phyloP scores from a whole-genome alignment of 2,329 filamentous ascomycete genomes.

The Pezicula carpinea region DNA sequence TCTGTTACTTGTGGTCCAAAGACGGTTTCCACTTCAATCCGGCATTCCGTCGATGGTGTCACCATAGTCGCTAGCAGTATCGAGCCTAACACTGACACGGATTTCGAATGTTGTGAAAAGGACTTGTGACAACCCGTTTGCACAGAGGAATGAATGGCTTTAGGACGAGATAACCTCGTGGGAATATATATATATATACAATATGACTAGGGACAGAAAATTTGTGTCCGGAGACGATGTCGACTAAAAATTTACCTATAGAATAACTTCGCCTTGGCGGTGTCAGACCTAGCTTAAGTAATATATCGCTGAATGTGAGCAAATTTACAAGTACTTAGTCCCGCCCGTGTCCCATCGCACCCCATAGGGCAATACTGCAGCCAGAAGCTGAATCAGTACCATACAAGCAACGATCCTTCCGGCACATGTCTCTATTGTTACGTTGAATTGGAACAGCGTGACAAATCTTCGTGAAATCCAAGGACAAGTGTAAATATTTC shows the following conservation, averaged over 20 bases:
- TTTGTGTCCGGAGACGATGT: background rate
- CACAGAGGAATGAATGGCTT: background rate
- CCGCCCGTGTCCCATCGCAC: background rate
- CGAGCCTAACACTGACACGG: background rate
- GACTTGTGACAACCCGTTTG: background rate
- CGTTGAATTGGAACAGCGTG: background rate
- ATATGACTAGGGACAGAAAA: background rate
- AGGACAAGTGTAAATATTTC: background rate
- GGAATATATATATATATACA: background rate
- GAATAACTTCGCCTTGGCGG: background rate
- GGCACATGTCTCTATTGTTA: background rate
- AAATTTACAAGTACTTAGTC: background rate
- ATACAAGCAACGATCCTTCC: too few species aligned
- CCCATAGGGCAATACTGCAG: too few species aligned
- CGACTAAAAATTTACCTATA: background rate
- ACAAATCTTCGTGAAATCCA: background rate
- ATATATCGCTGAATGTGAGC: background rate
- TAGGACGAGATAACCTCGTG: background rate
- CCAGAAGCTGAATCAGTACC: too few species aligned
- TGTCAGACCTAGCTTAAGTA: background rate
- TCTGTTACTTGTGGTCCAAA: conserved; percentile 2
- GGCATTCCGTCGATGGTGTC: background rate
- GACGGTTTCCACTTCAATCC: conserved; percentile 1
- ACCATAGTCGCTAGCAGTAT: conserved; percentile 1
- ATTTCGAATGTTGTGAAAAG: background rate